Evolutionary conservation across 805 yeast genomes (phyloP).

Genomic region (Yarrowia yakushimensis): DNA sequence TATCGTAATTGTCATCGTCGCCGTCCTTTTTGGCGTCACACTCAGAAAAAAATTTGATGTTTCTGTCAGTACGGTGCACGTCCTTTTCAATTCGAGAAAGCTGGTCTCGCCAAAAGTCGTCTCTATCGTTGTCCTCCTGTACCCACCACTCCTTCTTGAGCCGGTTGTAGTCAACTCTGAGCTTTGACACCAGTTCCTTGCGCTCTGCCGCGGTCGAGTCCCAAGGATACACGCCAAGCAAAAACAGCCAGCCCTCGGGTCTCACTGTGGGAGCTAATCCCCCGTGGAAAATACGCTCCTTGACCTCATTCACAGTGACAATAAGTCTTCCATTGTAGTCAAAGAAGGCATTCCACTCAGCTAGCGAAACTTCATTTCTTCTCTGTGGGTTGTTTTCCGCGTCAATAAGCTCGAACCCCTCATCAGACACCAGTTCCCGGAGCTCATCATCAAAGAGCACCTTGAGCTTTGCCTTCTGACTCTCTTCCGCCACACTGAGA

Average conservation of each 20-base stretch:
- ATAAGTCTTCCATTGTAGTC: conserved; percentile 72
- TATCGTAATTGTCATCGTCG: conserved; percentile 39
- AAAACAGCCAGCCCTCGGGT: conserved; percentile 78
- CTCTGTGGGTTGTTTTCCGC: conserved; percentile 58
- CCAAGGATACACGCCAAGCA: conserved; percentile 87
- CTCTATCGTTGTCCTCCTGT: conserved; percentile 51
- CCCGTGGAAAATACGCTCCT: conserved; percentile 84
- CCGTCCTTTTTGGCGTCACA: conserved; percentile 51
- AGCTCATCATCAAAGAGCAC: conserved; percentile 40
- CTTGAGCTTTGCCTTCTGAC: conserved; percentile 51
- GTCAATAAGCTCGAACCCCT: conserved; percentile 45
- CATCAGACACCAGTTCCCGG: conserved; percentile 33
- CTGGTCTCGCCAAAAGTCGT: conserved; percentile 85
- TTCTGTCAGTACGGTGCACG: conserved; percentile 85
- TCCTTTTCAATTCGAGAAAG: conserved; percentile 88
- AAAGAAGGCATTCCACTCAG: conserved; percentile 83
- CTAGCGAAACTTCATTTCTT: conserved; percentile 58
- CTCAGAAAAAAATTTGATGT: conserved; percentile 59
- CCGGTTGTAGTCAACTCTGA: conserved; percentile 56
- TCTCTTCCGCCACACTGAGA: conserved; percentile 85
- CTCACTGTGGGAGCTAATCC: conserved; percentile 64
- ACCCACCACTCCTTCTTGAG: conserved; percentile 70
- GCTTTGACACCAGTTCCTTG: conserved; percentile 50
- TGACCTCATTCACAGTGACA: conserved; percentile 73
- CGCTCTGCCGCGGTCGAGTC: conserved; percentile 72